phyloP scores from a whole-genome alignment of 805 yeast genomes.

The Middelhovenomyces tepae region DNA sequence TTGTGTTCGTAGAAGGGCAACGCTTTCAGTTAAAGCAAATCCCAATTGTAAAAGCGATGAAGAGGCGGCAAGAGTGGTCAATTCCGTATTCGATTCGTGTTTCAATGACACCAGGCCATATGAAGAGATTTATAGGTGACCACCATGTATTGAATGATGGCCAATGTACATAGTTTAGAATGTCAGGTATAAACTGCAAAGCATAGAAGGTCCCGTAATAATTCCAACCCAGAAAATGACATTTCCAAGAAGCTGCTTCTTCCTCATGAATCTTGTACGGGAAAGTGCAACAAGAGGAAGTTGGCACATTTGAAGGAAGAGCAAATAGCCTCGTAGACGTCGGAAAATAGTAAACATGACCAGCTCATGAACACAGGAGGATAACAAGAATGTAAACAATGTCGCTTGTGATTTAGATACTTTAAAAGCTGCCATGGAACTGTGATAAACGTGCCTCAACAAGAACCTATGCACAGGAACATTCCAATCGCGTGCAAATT shows the following conservation, averaged over 20 bases:
- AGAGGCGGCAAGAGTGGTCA: conserved; percentile 71
- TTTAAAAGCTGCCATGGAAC: conserved; percentile 68
- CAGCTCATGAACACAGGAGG: conserved; percentile 79
- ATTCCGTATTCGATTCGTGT: conserved; percentile 87
- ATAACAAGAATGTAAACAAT: conserved; percentile 47
- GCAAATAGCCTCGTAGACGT: conserved; percentile 68
- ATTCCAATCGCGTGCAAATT: conserved; percentile 91
- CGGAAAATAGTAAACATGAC: conserved; percentile 86
- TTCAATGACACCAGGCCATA: conserved; percentile 94
- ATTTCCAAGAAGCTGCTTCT: conserved; percentile 59
- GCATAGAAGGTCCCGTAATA: conserved; percentile 78
- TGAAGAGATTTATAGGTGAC: conserved; percentile 73
- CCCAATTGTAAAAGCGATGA: conserved; percentile 68
- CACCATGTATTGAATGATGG: neutral
- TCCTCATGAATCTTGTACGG: conserved; percentile 40
- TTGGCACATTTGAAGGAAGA: conserved; percentile 79
- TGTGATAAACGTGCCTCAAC: conserved; percentile 88
- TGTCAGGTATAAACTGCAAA: conserved; percentile 75
- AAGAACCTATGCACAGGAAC: conserved; percentile 85
- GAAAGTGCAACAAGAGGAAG: conserved; percentile 66
- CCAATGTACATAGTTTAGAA: conserved; percentile 34
- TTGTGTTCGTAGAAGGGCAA: conserved; percentile 85
- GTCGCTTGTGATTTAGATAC: conserved; percentile 64
- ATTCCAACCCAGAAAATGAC: conserved; percentile 87
- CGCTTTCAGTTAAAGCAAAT: conserved; percentile 73